Percentiles rank a stretch among this genome's conserved stretches.
phyloP scores from a whole-genome alignment of 306 rosid species.

The Rosa rugosa region DNA sequence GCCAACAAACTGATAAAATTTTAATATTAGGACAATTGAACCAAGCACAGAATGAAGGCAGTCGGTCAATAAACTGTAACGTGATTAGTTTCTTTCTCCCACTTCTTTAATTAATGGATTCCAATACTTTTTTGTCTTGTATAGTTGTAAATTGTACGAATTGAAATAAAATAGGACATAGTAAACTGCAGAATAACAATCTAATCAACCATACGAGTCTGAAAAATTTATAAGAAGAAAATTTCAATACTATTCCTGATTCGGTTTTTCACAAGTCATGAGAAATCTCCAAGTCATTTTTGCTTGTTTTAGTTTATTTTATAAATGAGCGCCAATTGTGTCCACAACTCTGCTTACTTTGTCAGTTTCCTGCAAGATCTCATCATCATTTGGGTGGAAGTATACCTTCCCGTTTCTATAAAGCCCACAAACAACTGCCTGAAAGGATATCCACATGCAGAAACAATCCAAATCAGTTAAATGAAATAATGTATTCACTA shows the following conservation, averaged over 20 bases:
- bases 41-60: neutral
- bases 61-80: neutral
- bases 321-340: conserved; percentile 13
- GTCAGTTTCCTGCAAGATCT: conserved; percentile 74
- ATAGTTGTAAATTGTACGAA: neutral
- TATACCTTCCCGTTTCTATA: conserved; percentile 73
- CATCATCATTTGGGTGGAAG: conserved; percentile 86
- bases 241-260: neutral
- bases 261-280: neutral
- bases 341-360: conserved; percentile 57
- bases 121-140: neutral
- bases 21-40: neutral
- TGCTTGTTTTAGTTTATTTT: neutral
- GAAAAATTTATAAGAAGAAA: neutral
- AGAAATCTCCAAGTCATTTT: conserved; percentile 1
- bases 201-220: neutral
- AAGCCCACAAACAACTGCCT: conserved; percentile 90
- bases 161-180: conserved; percentile 2
- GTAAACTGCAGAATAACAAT: neutral
- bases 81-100: neutral
- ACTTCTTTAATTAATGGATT: neutral
- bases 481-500: conserved; percentile 9
- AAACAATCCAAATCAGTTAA: conserved; percentile 16
- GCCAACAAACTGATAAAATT: neutral
- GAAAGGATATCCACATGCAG: conserved; percentile 41